These are phyloP conservation scores for Grosmannia clavigera DNA, from an alignment of 2,329 filamentous ascomycete species.

Conservation along the genomic window DNA sequence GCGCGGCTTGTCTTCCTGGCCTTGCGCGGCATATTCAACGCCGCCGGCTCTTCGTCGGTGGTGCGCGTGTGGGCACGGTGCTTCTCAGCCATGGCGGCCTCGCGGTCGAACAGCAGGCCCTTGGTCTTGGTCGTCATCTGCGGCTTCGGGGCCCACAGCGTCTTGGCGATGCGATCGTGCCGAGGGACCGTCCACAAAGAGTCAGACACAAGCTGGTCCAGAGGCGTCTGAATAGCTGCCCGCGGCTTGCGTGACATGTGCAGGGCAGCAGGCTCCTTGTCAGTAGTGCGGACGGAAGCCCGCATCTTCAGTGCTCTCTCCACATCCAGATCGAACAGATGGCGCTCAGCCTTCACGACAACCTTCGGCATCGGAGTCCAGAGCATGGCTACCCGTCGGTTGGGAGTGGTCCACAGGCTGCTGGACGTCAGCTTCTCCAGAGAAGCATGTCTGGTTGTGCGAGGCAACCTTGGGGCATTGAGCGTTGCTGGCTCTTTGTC, in stretches of 20 bases:
- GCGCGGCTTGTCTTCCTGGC: slow-evolving; percentile 8
- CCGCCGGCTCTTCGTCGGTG: slow-evolving; percentile 6
- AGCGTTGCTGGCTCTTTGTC: slow-evolving; percentile 16
- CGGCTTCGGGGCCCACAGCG: not conserved
- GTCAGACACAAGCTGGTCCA: slow-evolving; percentile 9
- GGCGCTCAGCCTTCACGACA: not conserved
- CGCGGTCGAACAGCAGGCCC: slow-evolving; percentile 6
- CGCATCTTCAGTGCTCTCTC: not conserved
- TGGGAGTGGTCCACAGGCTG: slow-evolving; percentile 15
- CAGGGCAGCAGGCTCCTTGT: slow-evolving; percentile 16
- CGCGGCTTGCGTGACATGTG: slow-evolving; percentile 15
- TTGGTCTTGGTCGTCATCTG: not conserved
- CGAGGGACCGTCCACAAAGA: slow-evolving; percentile 14
- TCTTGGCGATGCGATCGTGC: not conserved
- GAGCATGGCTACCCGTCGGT: not conserved
- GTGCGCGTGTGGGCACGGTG: slow-evolving; percentile 3
- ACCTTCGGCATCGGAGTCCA: not conserved
- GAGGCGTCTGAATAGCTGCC: not conserved
- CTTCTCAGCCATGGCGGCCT: not conserved
- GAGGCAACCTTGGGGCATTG: slow-evolving; percentile 17
- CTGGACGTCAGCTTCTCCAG: slow-evolving; percentile 16
- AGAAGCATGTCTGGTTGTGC: slow-evolving; percentile 14
- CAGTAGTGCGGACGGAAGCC: not conserved
- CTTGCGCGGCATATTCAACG: slow-evolving; percentile 14
- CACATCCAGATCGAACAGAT: not conserved